Percentiles rank a stretch among this genome's conserved stretches.
These are phyloP conservation scores for Cyberlindnera americana DNA, from an alignment of 805 yeast genomes.

Conservation along the genomic window DNA sequence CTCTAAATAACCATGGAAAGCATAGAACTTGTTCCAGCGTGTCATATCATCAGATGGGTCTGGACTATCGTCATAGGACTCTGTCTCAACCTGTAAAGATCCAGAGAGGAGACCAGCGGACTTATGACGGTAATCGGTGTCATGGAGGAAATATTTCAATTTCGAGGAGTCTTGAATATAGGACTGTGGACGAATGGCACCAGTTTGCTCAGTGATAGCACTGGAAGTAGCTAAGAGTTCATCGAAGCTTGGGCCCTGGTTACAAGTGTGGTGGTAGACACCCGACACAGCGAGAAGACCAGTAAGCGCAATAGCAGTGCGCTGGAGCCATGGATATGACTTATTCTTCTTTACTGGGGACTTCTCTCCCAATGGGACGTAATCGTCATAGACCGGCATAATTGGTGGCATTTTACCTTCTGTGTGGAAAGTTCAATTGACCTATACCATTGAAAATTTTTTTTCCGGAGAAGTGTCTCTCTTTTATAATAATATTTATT, in stretches of 20 bases:
- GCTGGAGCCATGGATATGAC: slow-evolving; percentile 9
- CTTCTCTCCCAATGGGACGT: slow-evolving; percentile 9
- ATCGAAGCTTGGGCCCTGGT: neutral
- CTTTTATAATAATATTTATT: too few species aligned
- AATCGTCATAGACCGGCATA: slow-evolving; percentile 3
- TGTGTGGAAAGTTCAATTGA: neutral
- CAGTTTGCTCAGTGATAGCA: neutral
- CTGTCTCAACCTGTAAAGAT: slow-evolving; percentile 18
- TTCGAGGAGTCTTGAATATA: slow-evolving; percentile 10
- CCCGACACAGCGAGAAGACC: slow-evolving; percentile 11
- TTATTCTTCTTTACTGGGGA: neutral
- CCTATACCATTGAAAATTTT: neutral
- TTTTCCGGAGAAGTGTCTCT: too few species aligned
- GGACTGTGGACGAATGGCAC: slow-evolving; percentile 14
- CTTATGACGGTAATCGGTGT: slow-evolving; percentile 12
- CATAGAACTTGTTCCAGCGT: slow-evolving; percentile 15
- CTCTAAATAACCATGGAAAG: slow-evolving; percentile 52
- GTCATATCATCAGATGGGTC: slow-evolving; percentile 34
- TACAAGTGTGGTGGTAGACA: slow-evolving; percentile 3
- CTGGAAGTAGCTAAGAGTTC: neutral
- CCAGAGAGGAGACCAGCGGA: slow-evolving; percentile 13
- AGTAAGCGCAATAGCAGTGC: slow-evolving; percentile 8
- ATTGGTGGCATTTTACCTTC: neutral
- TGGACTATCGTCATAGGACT: slow-evolving; percentile 15
- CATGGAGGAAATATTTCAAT: slow-evolving; percentile 14